Conservation (phyloP, 441 rosid species). For the Capsella rubella region DNA sequence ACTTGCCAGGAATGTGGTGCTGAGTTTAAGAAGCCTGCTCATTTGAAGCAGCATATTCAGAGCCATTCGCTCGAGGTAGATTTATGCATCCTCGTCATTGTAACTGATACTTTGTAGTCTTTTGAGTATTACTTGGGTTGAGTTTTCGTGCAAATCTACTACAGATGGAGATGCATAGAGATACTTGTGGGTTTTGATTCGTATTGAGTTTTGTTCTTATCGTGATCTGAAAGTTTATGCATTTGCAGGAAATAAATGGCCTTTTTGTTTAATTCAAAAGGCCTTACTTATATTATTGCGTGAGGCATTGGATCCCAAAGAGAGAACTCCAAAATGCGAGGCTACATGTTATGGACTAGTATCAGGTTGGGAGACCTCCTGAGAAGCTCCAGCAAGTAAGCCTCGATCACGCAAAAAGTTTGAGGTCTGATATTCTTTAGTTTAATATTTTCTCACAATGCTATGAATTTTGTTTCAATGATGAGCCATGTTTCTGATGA, state of each 20-base stretch:
- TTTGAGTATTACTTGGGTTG: background rate
- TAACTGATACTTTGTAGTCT: background rate
- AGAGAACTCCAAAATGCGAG: slow-evolving; percentile 99
- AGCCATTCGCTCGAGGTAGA: slow-evolving; percentile 82
- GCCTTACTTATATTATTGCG: slow-evolving; percentile 45
- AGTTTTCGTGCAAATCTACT: background rate
- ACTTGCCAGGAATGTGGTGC: slow-evolving; percentile 74
- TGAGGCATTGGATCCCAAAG: slow-evolving; percentile 97
- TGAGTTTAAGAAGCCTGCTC: slow-evolving; percentile 76
- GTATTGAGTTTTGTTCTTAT: background rate
- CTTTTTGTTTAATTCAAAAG: slow-evolving; percentile 38
- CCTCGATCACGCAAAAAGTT: slow-evolving; percentile 80
- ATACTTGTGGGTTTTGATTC: slow-evolving; percentile 2
- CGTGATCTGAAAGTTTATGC: slow-evolving; percentile 28
- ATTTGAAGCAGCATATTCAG: slow-evolving; percentile 80
- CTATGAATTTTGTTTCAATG: background rate
- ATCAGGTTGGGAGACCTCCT: slow-evolving; percentile 99
- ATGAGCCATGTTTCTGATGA: background rate
- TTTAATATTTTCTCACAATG: background rate
- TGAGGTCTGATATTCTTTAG: slow-evolving; percentile 37
- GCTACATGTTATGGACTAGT: slow-evolving; percentile 80
- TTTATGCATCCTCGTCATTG: background rate
- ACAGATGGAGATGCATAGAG: background rate
- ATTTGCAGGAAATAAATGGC: slow-evolving; percentile 59
- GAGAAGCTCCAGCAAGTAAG: slow-evolving; percentile 89